Percentiles rank a stretch among this genome's conserved stretches.
phyloP scores from a whole-genome alignment of 1,139 yeast genomes.

The Kurtzmaniella quercitrusa region DNA sequence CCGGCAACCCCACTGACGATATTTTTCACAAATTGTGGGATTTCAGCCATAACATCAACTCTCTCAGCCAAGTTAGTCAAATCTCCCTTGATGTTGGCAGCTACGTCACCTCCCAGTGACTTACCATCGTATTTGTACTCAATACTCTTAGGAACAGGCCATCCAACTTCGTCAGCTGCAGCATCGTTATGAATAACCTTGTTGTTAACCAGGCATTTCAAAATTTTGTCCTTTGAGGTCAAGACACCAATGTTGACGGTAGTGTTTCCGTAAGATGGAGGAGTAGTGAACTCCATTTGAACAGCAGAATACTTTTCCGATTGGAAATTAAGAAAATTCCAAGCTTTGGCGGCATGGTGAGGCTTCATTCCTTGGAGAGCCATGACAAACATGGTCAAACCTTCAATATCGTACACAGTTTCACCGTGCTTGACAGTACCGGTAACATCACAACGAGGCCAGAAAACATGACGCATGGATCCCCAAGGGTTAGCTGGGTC shows the following conservation, averaged over 20 bases:
- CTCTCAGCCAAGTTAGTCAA: slow-evolving; percentile 70
- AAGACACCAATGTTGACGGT: slow-evolving; percentile 78
- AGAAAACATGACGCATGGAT: slow-evolving; percentile 88
- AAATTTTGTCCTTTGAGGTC: slow-evolving; percentile 57
- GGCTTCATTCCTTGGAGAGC: slow-evolving; percentile 99
- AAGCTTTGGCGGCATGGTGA: slow-evolving; percentile 94
- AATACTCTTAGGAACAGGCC: slow-evolving; percentile 81
- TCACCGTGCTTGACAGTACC: slow-evolving; percentile 54
- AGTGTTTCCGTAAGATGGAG: slow-evolving; percentile 80
- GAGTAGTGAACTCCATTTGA: slow-evolving; percentile 95
- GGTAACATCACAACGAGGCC: slow-evolving; percentile 79
- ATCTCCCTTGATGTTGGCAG: slow-evolving; percentile 48
- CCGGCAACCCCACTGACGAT: slow-evolving; percentile 95
- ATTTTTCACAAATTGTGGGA: slow-evolving; percentile 89
- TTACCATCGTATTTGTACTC: slow-evolving; percentile 52
- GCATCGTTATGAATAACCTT: slow-evolving; percentile 59
- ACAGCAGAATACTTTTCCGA: slow-evolving; percentile 70
- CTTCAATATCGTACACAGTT: slow-evolving; percentile 37
- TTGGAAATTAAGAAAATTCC: slow-evolving; percentile 94
- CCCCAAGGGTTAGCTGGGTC: slow-evolving; percentile 91
- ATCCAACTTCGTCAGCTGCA: slow-evolving; percentile 73
- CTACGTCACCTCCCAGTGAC: slow-evolving; percentile 21
- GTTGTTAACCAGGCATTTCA: slow-evolving; percentile 67
- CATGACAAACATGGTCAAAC: slow-evolving; percentile 84
- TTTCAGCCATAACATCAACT: slow-evolving; percentile 96